These are phyloP conservation scores for Zygotorulaspora florentina DNA, from an alignment of 805 yeast genomes.

Conservation along the genomic window DNA sequence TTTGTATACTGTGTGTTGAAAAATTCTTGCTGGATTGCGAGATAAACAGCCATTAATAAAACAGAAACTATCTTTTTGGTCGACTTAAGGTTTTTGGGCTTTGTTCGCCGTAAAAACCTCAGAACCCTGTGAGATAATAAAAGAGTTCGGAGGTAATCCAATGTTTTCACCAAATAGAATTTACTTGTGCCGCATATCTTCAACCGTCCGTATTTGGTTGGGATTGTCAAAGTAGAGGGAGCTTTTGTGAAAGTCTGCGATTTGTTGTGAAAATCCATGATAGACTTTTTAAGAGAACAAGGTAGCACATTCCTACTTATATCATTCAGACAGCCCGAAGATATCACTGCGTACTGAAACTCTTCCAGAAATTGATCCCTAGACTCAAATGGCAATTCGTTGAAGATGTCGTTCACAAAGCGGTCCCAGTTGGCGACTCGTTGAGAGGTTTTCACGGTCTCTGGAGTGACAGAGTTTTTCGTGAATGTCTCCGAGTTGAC, in stretches of 20 bases:
- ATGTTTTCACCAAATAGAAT: constrained; percentile 5
- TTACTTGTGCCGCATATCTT: constrained; percentile 3
- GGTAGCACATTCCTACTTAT: constrained; percentile 30
- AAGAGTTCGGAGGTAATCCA: constrained; percentile 10
- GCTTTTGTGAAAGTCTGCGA: constrained; percentile 14
- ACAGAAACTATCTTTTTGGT: constrained; percentile 9
- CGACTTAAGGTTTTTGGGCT: neutral
- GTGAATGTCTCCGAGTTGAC: constrained; percentile 19
- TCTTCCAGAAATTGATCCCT: constrained; percentile 42
- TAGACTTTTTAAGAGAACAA: constrained; percentile 19
- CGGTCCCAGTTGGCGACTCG: constrained; percentile 4
- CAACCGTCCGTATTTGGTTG: constrained; percentile 25
- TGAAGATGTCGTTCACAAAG: constrained; percentile 12
- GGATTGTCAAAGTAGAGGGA: constrained; percentile 8
- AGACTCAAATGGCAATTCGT: constrained; percentile 9
- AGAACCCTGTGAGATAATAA: constrained; percentile 4
- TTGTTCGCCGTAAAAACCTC: constrained; percentile 2
- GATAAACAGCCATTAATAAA: constrained; percentile 16
- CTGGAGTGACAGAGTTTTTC: neutral
- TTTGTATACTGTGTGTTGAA: constrained; percentile 20
- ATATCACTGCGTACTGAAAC: constrained; percentile 46
- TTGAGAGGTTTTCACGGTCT: neutral
- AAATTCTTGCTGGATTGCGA: constrained; percentile 25
- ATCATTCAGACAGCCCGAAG: constrained; percentile 46
- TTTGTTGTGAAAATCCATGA: constrained; percentile 18